Conservation (phyloP, 2,329 filamentous ascomycete genomes). For the Eutypella sp. region DNA sequence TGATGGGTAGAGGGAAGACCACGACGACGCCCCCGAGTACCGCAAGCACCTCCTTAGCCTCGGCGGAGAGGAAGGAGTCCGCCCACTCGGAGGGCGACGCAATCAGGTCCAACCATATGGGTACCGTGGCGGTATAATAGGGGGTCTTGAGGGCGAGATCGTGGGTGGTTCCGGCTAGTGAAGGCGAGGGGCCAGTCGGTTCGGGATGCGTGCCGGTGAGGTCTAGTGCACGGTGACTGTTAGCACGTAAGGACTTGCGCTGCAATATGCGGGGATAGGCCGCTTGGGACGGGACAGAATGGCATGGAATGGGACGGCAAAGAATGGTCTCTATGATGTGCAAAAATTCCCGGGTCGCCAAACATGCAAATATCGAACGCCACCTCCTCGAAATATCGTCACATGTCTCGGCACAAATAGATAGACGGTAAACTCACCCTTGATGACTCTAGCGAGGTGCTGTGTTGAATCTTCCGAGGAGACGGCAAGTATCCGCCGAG, state of each 20-base stretch:
- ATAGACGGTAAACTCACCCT: slow-evolving; percentile 35
- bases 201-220: slow-evolving; percentile 45
- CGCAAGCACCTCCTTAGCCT: slow-evolving; percentile 57
- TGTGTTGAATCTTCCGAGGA: slow-evolving; percentile 42
- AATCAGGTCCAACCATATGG: slow-evolving; percentile 64
- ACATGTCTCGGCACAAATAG: not conserved
- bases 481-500: slow-evolving; percentile 55
- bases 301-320: too few species aligned
- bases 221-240: slow-evolving; percentile 35
- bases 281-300: too few species aligned
- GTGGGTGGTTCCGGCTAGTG: slow-evolving; percentile 57
- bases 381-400: too few species aligned
- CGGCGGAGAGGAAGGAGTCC: slow-evolving; percentile 51
- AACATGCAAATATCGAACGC: too few species aligned
- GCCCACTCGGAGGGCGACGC: slow-evolving; percentile 49
- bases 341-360: too few species aligned
- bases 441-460: slow-evolving; percentile 45
- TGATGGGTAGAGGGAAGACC: slow-evolving; percentile 40
- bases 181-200: slow-evolving; percentile 30
- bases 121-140: slow-evolving; percentile 58
- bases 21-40: slow-evolving; percentile 58
- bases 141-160: slow-evolving; percentile 48
- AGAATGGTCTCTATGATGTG: too few species aligned
- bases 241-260: too few species aligned
- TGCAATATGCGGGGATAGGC: too few species aligned